phyloP scores from a whole-genome alignment of 768 basidiomycete genomes.

The Dioszegia hungarica region DNA sequence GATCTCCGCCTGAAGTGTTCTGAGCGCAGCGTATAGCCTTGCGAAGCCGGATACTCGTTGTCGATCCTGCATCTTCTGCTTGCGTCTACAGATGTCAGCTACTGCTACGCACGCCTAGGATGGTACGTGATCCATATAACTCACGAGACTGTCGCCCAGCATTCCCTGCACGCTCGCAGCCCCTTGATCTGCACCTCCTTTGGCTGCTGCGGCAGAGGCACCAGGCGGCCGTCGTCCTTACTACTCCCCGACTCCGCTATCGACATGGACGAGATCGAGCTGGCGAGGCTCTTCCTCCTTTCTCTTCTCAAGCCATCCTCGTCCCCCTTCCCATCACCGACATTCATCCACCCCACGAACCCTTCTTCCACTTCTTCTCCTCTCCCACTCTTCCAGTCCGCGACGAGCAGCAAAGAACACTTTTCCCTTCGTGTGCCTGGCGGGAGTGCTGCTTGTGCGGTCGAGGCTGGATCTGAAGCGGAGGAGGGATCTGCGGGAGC shows the following conservation, averaged over 20 bases:
- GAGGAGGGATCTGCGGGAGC: conserved; percentile 18
- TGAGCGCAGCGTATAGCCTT: conserved; percentile 69
- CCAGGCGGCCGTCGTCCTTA: conserved; percentile 54
- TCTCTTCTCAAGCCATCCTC: conserved; percentile 24
- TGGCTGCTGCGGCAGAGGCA: conserved; percentile 35
- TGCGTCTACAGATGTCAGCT: conserved; percentile 56
- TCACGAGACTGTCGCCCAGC: conserved; percentile 72
- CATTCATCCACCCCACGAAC: conserved; percentile 49
- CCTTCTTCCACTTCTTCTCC: conserved; percentile 70
- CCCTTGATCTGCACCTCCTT: conserved; percentile 69
- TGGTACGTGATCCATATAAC: conserved; percentile 43
- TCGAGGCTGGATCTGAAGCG: neutral
- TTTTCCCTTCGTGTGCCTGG: conserved; percentile 43
- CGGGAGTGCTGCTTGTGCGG: conserved; percentile 24
- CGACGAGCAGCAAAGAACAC: conserved; percentile 53
- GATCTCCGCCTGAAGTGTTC: conserved; percentile 79
- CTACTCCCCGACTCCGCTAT: conserved; percentile 27
- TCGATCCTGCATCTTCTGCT: conserved; percentile 70
- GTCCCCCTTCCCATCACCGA: conserved; percentile 29
- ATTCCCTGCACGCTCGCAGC: conserved; percentile 78
- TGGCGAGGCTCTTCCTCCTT: conserved; percentile 22
- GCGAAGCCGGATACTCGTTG: conserved; percentile 60
- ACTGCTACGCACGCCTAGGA: neutral
- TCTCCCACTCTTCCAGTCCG: conserved; percentile 67
- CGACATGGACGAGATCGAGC: conserved; percentile 7